These are phyloP conservation scores for Claviceps cyperi DNA, from an alignment of 2,329 filamentous ascomycete species.

Conservation along the genomic window DNA sequence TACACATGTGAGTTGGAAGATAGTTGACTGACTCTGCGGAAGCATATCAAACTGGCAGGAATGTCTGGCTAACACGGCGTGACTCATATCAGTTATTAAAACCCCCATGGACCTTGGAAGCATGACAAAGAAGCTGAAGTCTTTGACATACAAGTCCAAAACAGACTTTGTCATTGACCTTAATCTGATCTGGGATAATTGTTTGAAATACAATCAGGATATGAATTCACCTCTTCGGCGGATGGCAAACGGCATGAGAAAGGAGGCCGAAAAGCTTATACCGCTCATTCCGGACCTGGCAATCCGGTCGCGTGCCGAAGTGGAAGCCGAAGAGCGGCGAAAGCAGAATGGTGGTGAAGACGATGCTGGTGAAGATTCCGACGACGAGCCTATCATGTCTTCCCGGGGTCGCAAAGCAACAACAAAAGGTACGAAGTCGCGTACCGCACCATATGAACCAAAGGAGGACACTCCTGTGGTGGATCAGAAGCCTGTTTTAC, in stretches of 20 bases:
- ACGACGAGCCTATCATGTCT: constrained; percentile 97
- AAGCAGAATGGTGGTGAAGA: constrained; percentile 76
- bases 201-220: constrained; percentile 87
- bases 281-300: constrained; percentile 87
- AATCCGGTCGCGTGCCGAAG: constrained; percentile 81
- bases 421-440: constrained; percentile 61
- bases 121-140: constrained; percentile 96
- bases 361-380: constrained; percentile 77
- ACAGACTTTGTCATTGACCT: constrained; percentile 88
- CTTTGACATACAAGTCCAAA: constrained; percentile 70
- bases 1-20: constrained; percentile 56
- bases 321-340: constrained; percentile 74
- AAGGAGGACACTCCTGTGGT: constrained; percentile 66
- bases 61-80: neutral
- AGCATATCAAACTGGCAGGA: neutral
- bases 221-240: constrained; percentile 75
- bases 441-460: constrained; percentile 58
- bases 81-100: constrained; percentile 58
- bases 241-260: constrained; percentile 92
- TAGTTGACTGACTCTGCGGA: neutral
- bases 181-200: constrained; percentile 94
- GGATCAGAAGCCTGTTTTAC: constrained; percentile 59
- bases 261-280: constrained; percentile 92
- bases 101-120: constrained; percentile 94
- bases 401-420: constrained; percentile 76